These are phyloP conservation scores for Ogataea methanolica DNA, from an alignment of 805 yeast genomes.

Conservation along the genomic window DNA sequence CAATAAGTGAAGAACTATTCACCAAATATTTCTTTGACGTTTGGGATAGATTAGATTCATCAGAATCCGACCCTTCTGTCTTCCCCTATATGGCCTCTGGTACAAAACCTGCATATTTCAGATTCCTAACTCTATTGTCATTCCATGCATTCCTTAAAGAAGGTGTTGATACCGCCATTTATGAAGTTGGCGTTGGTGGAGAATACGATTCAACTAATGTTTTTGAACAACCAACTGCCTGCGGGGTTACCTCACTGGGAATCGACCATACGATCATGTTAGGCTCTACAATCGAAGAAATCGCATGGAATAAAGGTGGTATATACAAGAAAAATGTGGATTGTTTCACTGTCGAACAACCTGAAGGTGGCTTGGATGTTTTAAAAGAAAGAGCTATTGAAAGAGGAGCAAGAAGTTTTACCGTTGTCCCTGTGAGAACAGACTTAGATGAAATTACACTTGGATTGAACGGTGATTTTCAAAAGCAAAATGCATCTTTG, in stretches of 20 bases:
- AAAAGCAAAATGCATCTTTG: slow-evolving; percentile 77
- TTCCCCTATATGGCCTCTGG: slow-evolving; percentile 75
- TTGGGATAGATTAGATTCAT: slow-evolving; percentile 68
- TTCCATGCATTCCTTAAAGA: slow-evolving; percentile 88
- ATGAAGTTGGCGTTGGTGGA: slow-evolving; percentile 99
- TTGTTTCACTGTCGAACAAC: slow-evolving; percentile 62
- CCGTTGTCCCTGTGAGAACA: slow-evolving; percentile 45
- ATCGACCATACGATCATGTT: slow-evolving; percentile 86
- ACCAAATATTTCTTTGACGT: slow-evolving; percentile 90
- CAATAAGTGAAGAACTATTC: slow-evolving; percentile 75
- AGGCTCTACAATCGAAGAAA: slow-evolving; percentile 82
- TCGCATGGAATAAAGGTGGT: slow-evolving; percentile 96
- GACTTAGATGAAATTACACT: slow-evolving; percentile 40
- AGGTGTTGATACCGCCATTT: slow-evolving; percentile 88
- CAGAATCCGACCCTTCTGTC: slow-evolving; percentile 45
- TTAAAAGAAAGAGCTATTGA: slow-evolving; percentile 68
- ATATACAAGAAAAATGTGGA: slow-evolving; percentile 68
- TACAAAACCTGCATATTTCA: slow-evolving; percentile 87
- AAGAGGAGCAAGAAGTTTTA: slow-evolving; percentile 42
- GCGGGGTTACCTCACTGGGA: slow-evolving; percentile 84
- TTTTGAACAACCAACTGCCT: slow-evolving; percentile 69
- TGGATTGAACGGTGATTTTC: slow-evolving; percentile 84
- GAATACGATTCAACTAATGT: slow-evolving; percentile 95
- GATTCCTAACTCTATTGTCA: slow-evolving; percentile 81
- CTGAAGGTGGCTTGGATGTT: slow-evolving; percentile 48